A percentile compares a stretch with the other conserved stretches of the same genome.
Evolutionary conservation across 1,284 basidiomycete genomes (phyloP).

Genomic region (Heterobasidion irregulare): DNA sequence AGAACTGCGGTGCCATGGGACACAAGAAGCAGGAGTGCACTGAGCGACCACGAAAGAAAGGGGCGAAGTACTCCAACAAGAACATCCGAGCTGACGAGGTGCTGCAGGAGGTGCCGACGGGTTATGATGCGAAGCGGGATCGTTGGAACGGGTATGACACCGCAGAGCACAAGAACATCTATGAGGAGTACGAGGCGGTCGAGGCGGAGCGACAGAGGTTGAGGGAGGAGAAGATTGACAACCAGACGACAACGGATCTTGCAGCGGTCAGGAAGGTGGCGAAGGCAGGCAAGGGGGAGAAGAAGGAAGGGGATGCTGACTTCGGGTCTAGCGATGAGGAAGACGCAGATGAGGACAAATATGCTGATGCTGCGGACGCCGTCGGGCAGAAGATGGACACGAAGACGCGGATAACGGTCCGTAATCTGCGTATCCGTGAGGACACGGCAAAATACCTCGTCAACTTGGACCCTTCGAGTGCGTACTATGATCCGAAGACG

Average conservation of each 20-base stretch:
- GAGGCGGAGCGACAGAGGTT: conserved; percentile 86
- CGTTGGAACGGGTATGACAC: conserved; percentile 99
- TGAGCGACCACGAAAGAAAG: conserved; percentile 93
- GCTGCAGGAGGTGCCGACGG: conserved; percentile 71
- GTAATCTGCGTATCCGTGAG: conserved; percentile 97
- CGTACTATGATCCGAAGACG: conserved; percentile 99
- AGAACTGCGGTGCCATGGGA: conserved; percentile 96
- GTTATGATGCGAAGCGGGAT: conserved; percentile 95
- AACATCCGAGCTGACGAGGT: conserved; percentile 91
- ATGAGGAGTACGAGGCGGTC: conserved; percentile 91
- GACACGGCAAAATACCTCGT: conserved; percentile 99
- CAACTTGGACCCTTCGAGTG: conserved; percentile 91
- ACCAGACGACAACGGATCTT: conserved; percentile 87
- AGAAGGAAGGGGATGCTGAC: conserved; percentile 71
- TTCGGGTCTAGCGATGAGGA: conserved; percentile 96
- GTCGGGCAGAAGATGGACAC: conserved; percentile 97
- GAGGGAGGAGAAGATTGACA: conserved; percentile 95
- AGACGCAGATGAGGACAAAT: conserved; percentile 92
- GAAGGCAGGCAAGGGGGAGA: conserved; percentile 57
- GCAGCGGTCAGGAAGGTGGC: conserved; percentile 47
- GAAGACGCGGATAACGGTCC: conserved; percentile 96
- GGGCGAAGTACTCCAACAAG: conserved; percentile 89
- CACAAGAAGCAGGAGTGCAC: conserved; percentile 91
- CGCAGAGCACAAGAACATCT: conserved; percentile 75
- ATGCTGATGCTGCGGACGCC: conserved; percentile 94